Conservation (phyloP, 768 basidiomycete species). For the Hypholoma sublateritium region DNA sequence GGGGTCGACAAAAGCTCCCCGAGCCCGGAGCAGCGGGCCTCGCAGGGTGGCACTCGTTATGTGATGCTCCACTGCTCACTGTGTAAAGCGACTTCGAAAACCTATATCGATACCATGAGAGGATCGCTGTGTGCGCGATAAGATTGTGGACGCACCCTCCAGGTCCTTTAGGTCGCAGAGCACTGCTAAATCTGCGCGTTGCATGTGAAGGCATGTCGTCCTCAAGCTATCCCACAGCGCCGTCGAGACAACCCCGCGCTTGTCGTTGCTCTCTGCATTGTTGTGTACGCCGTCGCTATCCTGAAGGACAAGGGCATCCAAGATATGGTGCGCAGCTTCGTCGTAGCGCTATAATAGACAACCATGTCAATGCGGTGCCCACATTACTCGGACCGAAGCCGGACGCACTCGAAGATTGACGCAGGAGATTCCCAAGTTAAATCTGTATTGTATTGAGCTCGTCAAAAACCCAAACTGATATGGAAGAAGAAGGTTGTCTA, state of each 20-base stretch:
- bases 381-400: constrained; percentile 6
- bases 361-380: constrained; percentile 2
- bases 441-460: constrained; percentile 44
- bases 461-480: not conserved
- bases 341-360: constrained; percentile 62
- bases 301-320: constrained; percentile 89
- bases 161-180: constrained; percentile 75
- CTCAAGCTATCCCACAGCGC: constrained; percentile 89
- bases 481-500: constrained; percentile 23
- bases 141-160: constrained; percentile 39
- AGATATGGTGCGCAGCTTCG: constrained; percentile 82
- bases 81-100: constrained; percentile 27
- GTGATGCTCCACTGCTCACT: constrained; percentile 2
- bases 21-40: constrained; percentile 3
- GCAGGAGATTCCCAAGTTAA: constrained; percentile 91
- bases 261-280: constrained; percentile 40
- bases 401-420: constrained; percentile 76
- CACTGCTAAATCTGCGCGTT: constrained; percentile 71
- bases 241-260: constrained; percentile 71
- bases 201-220: constrained; percentile 80
- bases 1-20: constrained; percentile 13
- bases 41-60: not conserved
- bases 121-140: not conserved
- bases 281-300: constrained; percentile 77
- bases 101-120: constrained; percentile 16